Evolutionary conservation across 257 asterid species (phyloP).

Genomic region (Ilex asprella): DNA sequence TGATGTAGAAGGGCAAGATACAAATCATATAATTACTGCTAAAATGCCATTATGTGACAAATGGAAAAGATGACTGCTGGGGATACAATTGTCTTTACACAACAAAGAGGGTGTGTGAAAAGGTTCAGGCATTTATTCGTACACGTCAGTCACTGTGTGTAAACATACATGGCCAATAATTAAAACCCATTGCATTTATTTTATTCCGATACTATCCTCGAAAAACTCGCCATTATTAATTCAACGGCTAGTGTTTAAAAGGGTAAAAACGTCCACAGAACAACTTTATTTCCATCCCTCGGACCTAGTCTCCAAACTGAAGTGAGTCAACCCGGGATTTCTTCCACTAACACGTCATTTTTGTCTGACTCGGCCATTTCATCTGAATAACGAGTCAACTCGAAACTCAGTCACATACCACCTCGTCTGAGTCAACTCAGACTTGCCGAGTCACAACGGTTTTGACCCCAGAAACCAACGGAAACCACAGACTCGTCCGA

Average conservation of each 20-base stretch:
- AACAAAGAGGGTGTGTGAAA: background rate
- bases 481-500: constrained; percentile 34
- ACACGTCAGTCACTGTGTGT: constrained; percentile 18
- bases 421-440: constrained; percentile 35
- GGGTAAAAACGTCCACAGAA: no score
- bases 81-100: constrained; percentile 18
- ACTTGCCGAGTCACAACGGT: constrained; percentile 24
- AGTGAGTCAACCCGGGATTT: no score
- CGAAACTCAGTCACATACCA: background rate
- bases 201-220: constrained; percentile 18
- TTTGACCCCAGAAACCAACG: constrained; percentile 1
- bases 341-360: no score
- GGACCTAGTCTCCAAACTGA: no score
- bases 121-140: constrained; percentile 5
- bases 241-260: no score
- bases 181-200: constrained; percentile 3
- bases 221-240: no score
- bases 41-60: background rate
- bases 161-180: background rate
- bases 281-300: no score
- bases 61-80: background rate
- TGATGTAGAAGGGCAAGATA: background rate
- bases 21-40: background rate
- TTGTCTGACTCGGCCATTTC: no score
- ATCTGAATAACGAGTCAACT: constrained; percentile 1